Evolutionary conservation across 176 grass and related monocot species (phyloP).

Genomic region (Avena atlantica): DNA sequence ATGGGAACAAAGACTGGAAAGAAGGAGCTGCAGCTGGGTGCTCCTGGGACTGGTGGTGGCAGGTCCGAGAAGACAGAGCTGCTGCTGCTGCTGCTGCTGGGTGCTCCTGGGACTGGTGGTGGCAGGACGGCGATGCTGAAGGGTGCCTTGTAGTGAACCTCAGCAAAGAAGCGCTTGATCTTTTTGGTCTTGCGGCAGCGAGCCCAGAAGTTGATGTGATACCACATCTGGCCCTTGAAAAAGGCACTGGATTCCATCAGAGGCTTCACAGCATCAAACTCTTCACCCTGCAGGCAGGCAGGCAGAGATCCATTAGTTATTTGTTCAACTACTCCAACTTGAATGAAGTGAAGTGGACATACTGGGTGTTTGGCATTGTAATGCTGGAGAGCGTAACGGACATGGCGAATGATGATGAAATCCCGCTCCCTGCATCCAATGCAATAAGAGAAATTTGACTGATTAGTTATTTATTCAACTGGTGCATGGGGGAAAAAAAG

Average conservation of each 20-base stretch:
- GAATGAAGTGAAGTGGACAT: constrained; percentile 6
- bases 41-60: no score
- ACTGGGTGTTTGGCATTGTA: constrained; percentile 42
- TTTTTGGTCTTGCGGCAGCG: constrained; percentile 31
- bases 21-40: neutral
- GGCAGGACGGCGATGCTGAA: neutral
- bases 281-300: constrained; percentile 21
- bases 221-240: constrained; percentile 22
- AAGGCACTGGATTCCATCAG: neutral
- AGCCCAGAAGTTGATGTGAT: constrained; percentile 47
- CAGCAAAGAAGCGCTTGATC: constrained; percentile 44
- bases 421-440: constrained; percentile 18
- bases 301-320: neutral
- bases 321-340: neutral
- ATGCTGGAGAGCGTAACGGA: neutral
- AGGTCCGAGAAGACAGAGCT: no score
- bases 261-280: constrained; percentile 42
- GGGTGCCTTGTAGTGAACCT: constrained; percentile 11
- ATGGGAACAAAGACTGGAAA: neutral
- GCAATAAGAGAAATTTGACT: neutral
- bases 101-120: no score
- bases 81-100: no score
- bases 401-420: neutral
- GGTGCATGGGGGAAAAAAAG: neutral
- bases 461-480: neutral